Evolutionary conservation across 2,329 filamentous ascomycete genomes (phyloP), one percentile per base, ranked within the genome.

Genomic region (Penicillium paneum): DNA sequence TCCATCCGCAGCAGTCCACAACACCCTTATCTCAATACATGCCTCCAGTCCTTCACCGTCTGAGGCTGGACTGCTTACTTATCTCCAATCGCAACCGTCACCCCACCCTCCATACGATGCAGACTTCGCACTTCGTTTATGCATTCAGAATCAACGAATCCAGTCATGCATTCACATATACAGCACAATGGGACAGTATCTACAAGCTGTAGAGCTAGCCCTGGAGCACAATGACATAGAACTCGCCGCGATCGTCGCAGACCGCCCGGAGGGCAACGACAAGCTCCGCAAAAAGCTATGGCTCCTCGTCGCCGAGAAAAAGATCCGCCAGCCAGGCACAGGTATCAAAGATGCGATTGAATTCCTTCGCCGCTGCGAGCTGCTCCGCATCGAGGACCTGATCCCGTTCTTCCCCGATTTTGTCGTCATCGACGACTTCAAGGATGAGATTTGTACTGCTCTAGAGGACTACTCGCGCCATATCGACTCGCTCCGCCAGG

Each of bases 391-490:
- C 60, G 94, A 99, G 75, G 94, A 99, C 67, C 77, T 99, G 29
- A 97, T 99, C 38, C 94, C 94, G 0, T 97, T 99, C 78, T 99
- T 99, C 76, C 94, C 94, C 0, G 94, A 99, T 71, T 99, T 99
- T 69, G 91, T 97, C 24, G 89, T 97, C 48, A 97, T 99, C 58
- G 94, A 99, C 70, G 94, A 97, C 72, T 99, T 99, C 81, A 97
- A 97, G 70, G 92, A 97, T 60, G 94, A 99, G 71, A 97, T 99
- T 35, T 99, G 94, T 75, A 81, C 85, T 0, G 94, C 95, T 1
- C 81, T 99, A 1, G 94, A 99, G 73, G 90, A 95, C 60, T 99
- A 99, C 76, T 89, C 86, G 43, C 88, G 90, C 35, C 91, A 90
- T 63, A 99, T 99, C 62, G 94, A 97, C 67, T 80, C 79, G 1